Percentiles rank a stretch among this genome's conserved stretches.
These are phyloP conservation scores for Farysia itapuensis DNA, from an alignment of 1,284 basidiomycete species.

Conservation along the genomic window DNA sequence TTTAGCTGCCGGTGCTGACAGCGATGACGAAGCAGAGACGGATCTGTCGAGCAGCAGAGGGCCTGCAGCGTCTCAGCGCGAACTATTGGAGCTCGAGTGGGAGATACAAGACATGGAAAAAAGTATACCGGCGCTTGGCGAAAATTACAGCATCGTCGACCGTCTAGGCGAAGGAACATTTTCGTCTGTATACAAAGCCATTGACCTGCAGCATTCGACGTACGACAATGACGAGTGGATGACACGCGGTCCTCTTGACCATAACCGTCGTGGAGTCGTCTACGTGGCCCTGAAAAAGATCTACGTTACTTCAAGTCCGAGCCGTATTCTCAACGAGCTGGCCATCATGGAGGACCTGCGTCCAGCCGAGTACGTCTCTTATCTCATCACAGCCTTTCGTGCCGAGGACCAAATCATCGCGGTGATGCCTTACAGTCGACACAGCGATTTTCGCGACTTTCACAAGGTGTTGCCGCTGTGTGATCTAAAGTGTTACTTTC, in stretches of 20 bases:
- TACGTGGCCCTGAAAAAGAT: constrained; percentile 96
- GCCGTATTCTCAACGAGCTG: constrained; percentile 90
- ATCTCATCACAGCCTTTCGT: constrained; percentile 91
- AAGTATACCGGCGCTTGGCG: constrained; percentile 69
- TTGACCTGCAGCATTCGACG: constrained; percentile 74
- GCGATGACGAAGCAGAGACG: neutral
- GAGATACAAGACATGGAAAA: constrained; percentile 68
- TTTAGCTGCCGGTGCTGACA: neutral
- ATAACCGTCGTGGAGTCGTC: constrained; percentile 57
- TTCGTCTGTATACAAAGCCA: constrained; percentile 95
- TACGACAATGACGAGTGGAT: constrained; percentile 82
- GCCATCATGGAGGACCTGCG: constrained; percentile 78
- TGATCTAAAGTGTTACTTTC: constrained; percentile 82
- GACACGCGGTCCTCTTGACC: constrained; percentile 22
- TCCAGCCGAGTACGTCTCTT: constrained; percentile 60
- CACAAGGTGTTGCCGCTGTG: constrained; percentile 72
- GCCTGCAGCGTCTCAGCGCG: neutral
- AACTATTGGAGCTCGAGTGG: constrained; percentile 35
- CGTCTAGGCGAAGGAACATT: constrained; percentile 94
- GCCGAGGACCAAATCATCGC: constrained; percentile 89
- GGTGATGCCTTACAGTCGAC: constrained; percentile 89
- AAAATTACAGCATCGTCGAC: constrained; percentile 80
- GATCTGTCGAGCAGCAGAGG: too few relatives aligned
- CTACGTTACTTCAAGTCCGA: constrained; percentile 91
- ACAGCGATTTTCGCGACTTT: constrained; percentile 90